These are phyloP conservation scores for Phytopythium mirpurense DNA, from an alignment of 352 stramenopile species.

Conservation along the genomic window DNA sequence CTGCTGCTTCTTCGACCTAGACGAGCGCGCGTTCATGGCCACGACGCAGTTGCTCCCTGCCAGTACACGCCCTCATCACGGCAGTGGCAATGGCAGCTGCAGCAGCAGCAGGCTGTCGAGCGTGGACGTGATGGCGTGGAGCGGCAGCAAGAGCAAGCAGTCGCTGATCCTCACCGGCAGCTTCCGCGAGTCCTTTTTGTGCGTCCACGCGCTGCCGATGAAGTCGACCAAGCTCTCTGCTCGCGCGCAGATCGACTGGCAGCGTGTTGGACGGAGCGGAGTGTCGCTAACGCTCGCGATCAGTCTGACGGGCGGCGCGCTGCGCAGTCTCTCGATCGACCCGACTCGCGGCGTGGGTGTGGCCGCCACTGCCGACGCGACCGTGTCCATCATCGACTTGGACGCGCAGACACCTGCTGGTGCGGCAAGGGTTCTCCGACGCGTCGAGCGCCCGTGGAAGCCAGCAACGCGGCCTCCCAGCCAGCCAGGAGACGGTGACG, in stretches of 20 bases:
- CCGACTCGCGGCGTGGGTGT: constrained; percentile 30
- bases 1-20: constrained; percentile 40
- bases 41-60: constrained; percentile 29
- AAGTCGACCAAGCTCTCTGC: constrained; percentile 19
- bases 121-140: constrained; percentile 23
- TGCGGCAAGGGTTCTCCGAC: not conserved
- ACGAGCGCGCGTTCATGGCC: constrained; percentile 15
- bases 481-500: not conserved
- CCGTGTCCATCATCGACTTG: constrained; percentile 22
- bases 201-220: constrained; percentile 42
- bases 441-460: not conserved
- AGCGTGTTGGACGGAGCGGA: constrained; percentile 30
- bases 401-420: not conserved
- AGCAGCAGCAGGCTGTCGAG: constrained; percentile 2
- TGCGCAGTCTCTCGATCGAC: constrained; percentile 40
- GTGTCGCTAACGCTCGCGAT: constrained; percentile 28
- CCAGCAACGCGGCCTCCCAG: not conserved
- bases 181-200: constrained; percentile 16
- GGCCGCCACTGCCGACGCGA: constrained; percentile 23
- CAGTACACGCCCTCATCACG: too few relatives aligned
- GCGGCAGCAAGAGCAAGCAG: constrained; percentile 9
- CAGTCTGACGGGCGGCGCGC: constrained; percentile 14
- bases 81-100: not conserved
- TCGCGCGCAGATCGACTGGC: constrained; percentile 28
- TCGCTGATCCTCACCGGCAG: constrained; percentile 28